Evolutionary conservation across 306 rosid genomes (phyloP).

Genomic region (Acacia confusa): DNA sequence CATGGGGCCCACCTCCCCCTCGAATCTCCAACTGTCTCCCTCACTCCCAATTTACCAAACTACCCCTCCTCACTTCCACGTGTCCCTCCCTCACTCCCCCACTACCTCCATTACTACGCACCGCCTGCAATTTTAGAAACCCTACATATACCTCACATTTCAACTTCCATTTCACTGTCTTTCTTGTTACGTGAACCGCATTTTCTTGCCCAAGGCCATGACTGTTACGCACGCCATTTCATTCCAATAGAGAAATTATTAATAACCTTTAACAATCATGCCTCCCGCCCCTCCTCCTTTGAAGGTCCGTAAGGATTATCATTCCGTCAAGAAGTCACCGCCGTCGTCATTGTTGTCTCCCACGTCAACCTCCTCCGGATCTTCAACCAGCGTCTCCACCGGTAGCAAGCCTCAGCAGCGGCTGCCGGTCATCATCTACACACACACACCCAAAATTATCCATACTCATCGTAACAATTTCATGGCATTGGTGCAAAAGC

Average conservation of each 20-base stretch:
- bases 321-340: conserved; percentile 50
- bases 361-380: conserved; percentile 39
- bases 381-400: background rate
- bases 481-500: conserved; percentile 78
- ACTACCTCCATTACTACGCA: background rate
- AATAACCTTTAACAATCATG: conserved; percentile 1
- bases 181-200: background rate
- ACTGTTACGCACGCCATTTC: conserved; percentile 47
- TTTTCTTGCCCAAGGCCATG: conserved; percentile 28
- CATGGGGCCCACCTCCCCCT: conserved; percentile 4
- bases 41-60: background rate
- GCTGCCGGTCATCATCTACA: conserved; percentile 75
- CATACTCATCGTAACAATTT: conserved; percentile 72
- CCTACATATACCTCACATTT: conserved; percentile 9
- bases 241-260: conserved; percentile 35
- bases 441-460: conserved; percentile 77
- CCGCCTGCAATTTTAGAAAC: background rate
- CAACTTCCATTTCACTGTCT: background rate
- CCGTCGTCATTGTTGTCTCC: background rate
- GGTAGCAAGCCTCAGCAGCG: conserved; percentile 49
- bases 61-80: background rate
- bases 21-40: background rate
- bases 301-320: conserved; percentile 66
- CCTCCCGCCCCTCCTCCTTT: conserved; percentile 54
- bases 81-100: background rate